phyloP scores from a whole-genome alignment of 2,329 filamentous ascomycete species.

The Hirsutella thompsonii region DNA sequence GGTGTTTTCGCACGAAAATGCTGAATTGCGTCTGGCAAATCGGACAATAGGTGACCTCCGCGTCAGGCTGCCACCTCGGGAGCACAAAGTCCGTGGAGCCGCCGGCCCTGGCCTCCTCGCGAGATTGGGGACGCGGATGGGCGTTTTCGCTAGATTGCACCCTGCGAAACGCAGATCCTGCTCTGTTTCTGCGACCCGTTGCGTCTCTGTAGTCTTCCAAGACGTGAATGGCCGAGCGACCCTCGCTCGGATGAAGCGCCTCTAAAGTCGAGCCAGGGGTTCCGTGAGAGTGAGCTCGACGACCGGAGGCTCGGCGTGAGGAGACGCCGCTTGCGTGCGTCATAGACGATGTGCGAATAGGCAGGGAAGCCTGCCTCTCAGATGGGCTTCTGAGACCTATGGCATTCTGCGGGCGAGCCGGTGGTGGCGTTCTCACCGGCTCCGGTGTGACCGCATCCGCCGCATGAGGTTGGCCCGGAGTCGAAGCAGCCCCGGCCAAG shows the following conservation, averaged over 20 bases:
- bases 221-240: background rate
- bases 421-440: background rate
- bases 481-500: background rate
- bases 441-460: background rate
- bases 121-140: background rate
- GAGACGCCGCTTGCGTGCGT: background rate
- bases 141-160: background rate
- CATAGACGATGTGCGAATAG: constrained; percentile 8
- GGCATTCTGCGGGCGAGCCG: background rate
- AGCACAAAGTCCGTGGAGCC: constrained; percentile 35
- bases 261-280: background rate
- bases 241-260: background rate
- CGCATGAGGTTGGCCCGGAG: background rate
- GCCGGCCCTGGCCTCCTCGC: background rate
- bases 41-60: constrained; percentile 68
- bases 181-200: background rate
- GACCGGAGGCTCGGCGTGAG: background rate
- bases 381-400: background rate
- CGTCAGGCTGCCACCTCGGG: constrained; percentile 81
- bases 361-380: background rate
- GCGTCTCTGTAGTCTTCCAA: background rate
- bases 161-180: background rate
- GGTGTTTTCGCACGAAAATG: constrained; percentile 81
- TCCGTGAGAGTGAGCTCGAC: background rate
- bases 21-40: constrained; percentile 73